A percentile compares a stretch with the other conserved stretches of the same genome.
phyloP scores from a whole-genome alignment of 257 asterid species.

The Primulina tabacum region DNA sequence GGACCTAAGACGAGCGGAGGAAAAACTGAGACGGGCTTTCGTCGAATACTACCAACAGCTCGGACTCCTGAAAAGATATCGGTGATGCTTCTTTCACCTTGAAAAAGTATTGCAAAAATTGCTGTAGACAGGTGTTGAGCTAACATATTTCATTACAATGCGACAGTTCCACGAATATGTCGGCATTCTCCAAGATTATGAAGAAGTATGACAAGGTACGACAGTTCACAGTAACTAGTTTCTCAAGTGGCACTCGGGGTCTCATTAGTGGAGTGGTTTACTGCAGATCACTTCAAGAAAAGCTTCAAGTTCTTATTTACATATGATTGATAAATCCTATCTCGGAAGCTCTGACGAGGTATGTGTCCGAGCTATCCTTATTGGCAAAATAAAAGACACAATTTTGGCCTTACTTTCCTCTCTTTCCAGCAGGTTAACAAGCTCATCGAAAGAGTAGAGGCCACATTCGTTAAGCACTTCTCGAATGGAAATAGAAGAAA shows the following conservation, averaged over 20 bases:
- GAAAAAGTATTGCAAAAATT: background rate
- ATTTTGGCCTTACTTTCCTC: background rate
- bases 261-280: background rate
- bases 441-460: conserved; percentile 58
- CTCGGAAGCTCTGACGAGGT: conserved; percentile 84
- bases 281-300: conserved; percentile 66
- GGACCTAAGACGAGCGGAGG: conserved; percentile 64
- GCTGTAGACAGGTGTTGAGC: background rate
- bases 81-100: conserved; percentile 33
- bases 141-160: conserved; percentile 18
- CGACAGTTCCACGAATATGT: conserved; percentile 65
- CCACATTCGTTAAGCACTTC: conserved; percentile 68
- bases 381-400: background rate
- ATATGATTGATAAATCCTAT: conserved; percentile 68
- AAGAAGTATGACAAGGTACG: conserved; percentile 87
- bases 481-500: conserved; percentile 67
- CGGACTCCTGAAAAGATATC: conserved; percentile 56
- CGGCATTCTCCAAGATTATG: conserved; percentile 83
- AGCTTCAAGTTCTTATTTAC: conserved; percentile 67
- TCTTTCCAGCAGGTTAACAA: conserved; percentile 39
- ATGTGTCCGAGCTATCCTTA: background rate
- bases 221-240: background rate
- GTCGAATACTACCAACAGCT: conserved; percentile 62
- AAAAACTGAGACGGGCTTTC: conserved; percentile 53
- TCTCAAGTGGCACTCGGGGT: background rate